phyloP scores from a whole-genome alignment of 139 green algal species.

The Edaphochlamys debaryana region DNA sequence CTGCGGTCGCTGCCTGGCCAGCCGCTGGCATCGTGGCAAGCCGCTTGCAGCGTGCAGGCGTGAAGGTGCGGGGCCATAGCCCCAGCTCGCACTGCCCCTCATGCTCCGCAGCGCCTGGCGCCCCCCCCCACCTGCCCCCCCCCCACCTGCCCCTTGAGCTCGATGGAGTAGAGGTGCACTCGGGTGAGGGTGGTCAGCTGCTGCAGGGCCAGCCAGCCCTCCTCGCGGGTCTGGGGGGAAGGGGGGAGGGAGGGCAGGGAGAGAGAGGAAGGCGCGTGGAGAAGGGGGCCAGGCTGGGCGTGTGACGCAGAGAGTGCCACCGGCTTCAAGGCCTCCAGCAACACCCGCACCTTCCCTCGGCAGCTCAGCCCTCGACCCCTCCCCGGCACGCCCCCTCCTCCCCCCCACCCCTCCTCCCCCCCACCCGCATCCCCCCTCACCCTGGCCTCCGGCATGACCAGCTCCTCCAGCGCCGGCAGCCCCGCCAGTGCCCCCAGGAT shows the following conservation, averaged over 20 bases:
- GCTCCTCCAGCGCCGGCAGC: slow-evolving; percentile 16
- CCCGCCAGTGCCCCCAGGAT: neutral
- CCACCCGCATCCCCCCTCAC: neutral
- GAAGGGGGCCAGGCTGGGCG: too few relatives aligned
- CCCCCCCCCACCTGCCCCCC: too few relatives aligned
- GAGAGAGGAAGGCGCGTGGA: neutral
- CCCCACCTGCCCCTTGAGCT: slow-evolving; percentile 39
- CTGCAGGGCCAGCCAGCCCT: slow-evolving; percentile 40
- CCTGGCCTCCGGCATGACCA: slow-evolving; percentile 37
- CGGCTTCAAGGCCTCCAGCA: too few relatives aligned
- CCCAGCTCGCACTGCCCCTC: too few relatives aligned
- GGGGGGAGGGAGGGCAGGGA: neutral
- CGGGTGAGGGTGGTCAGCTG: slow-evolving; percentile 1
- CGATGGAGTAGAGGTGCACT: slow-evolving; percentile 41
- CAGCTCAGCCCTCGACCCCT: too few relatives aligned
- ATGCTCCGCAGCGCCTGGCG: too few relatives aligned
- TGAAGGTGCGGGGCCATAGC: too few relatives aligned
- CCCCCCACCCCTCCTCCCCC: neutral
- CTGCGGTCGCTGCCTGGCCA: neutral
- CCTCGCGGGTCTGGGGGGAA: slow-evolving; percentile 24
- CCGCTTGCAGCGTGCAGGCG: too few relatives aligned
- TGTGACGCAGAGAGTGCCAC: too few relatives aligned
- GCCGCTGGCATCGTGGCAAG: too few relatives aligned
- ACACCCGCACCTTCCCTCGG: too few relatives aligned
- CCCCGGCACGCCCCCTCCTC: neutral